Evolutionary conservation across 2,329 filamentous ascomycete species (phyloP).

Genomic region (Trichophyton mentagrophytes): DNA sequence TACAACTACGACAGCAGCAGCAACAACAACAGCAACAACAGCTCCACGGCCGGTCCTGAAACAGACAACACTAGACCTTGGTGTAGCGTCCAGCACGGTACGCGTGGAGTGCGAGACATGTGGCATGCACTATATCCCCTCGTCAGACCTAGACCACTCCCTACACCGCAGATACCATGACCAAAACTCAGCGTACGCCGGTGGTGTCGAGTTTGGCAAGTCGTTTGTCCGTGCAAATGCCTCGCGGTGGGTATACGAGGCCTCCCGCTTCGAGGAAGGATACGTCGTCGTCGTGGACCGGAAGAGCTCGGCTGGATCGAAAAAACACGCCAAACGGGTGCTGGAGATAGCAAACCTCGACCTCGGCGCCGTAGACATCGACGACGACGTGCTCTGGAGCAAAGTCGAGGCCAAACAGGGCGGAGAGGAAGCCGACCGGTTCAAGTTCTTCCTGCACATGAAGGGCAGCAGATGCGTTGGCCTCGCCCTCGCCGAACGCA

Average conservation of each 20-base stretch:
- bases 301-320: conserved; percentile 39
- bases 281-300: conserved; percentile 47
- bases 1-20: not conserved
- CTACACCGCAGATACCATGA: conserved; percentile 51
- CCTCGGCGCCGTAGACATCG: conserved; percentile 47
- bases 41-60: conserved; percentile 29
- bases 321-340: conserved; percentile 42
- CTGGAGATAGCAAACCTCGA: conserved; percentile 52
- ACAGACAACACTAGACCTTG: conserved; percentile 51
- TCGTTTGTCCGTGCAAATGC: conserved; percentile 42
- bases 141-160: conserved; percentile 47
- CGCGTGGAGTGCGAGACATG: conserved; percentile 47
- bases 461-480: conserved; percentile 50
- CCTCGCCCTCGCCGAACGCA: conserved; percentile 48
- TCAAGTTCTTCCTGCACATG: conserved; percentile 51
- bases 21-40: not conserved
- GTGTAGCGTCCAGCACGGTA: conserved; percentile 30
- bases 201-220: conserved; percentile 49
- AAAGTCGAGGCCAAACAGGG: conserved; percentile 27
- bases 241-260: conserved; percentile 41
- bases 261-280: conserved; percentile 36
- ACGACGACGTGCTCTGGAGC: conserved; percentile 46
- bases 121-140: conserved; percentile 55
- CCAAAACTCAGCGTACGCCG: conserved; percentile 45
- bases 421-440: conserved; percentile 35